These are phyloP conservation scores for Lippia alba DNA, from an alignment of 305 asterid genomes.

Conservation along the genomic window DNA sequence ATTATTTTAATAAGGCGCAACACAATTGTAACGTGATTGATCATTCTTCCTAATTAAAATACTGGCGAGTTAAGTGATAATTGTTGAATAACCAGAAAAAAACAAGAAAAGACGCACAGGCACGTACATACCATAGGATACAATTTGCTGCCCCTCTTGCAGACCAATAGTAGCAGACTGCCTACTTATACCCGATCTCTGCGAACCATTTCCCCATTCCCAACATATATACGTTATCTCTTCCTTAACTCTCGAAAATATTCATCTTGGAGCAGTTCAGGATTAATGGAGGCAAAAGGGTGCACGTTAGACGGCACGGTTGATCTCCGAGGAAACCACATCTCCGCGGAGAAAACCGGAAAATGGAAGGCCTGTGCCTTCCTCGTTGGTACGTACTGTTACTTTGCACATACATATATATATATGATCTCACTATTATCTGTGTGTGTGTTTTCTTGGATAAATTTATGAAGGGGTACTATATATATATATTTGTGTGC, in stretches of 20 bases:
- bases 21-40: no score
- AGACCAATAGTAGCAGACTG: slow-evolving; percentile 1
- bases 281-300: slow-evolving; percentile 55
- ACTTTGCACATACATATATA: no score
- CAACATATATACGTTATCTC: slow-evolving; percentile 19
- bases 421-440: no score
- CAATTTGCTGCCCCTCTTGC: no score
- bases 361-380: slow-evolving; percentile 90
- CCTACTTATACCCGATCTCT: slow-evolving; percentile 36
- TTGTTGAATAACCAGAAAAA: no score
- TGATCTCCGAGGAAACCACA: slow-evolving; percentile 73
- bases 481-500: not conserved
- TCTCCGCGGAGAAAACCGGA: slow-evolving; percentile 66
- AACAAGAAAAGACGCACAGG: no score
- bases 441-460: no score
- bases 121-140: no score
- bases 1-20: no score
- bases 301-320: slow-evolving; percentile 81
- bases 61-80: no score
- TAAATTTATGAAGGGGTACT: no score
- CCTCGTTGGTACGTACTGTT: slow-evolving; percentile 85
- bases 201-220: slow-evolving; percentile 29
- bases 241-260: not conserved
- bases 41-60: no score
- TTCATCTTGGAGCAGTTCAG: not conserved